Percentiles rank a stretch among this genome's conserved stretches.
These are phyloP conservation scores for Metschnikowia drakensbergensis DNA, from an alignment of 805 yeast species.

Conservation along the genomic window DNA sequence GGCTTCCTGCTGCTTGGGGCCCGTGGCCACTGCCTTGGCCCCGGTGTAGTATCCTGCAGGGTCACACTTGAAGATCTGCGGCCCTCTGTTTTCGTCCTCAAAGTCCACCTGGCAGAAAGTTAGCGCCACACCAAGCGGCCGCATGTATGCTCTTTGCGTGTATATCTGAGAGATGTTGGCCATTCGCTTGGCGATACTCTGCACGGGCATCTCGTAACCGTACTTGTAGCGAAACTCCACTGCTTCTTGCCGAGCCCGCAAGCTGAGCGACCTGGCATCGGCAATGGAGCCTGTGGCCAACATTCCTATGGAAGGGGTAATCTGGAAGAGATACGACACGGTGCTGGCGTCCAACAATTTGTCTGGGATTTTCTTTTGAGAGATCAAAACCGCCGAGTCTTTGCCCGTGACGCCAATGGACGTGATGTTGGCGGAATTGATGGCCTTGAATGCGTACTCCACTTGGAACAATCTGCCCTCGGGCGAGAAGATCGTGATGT, in stretches of 20 bases:
- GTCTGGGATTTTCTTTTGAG: conserved; percentile 96
- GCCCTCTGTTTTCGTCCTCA: conserved; percentile 83
- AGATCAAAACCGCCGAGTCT: conserved; percentile 80
- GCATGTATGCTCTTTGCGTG: conserved; percentile 97
- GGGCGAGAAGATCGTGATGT: conserved; percentile 96
- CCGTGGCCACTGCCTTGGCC: conserved; percentile 88
- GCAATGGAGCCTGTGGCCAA: conserved; percentile 95
- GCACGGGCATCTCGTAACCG: conserved; percentile 97
- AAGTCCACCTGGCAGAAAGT: conserved; percentile 71
- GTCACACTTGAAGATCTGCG: conserved; percentile 86
- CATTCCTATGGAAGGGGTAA: conserved; percentile 80
- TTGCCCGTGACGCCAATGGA: conserved; percentile 84
- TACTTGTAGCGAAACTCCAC: conserved; percentile 91
- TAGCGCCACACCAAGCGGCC: conserved; percentile 93
- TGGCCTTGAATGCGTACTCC: conserved; percentile 96
- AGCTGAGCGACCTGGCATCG: conserved; percentile 87
- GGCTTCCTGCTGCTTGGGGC: conserved; percentile 97
- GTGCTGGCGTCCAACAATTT: conserved; percentile 85
- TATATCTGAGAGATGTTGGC: conserved; percentile 93
- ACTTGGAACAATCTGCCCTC: conserved; percentile 98
- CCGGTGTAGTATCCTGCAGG: conserved; percentile 97
- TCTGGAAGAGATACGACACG: conserved; percentile 79
- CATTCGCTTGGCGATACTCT: conserved; percentile 87
- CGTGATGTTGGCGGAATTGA: conserved; percentile 87
- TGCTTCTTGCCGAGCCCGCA: conserved; percentile 91